These are phyloP conservation scores for Chlorophyllum brunneum DNA, from an alignment of 768 basidiomycete species.

Conservation along the genomic window DNA sequence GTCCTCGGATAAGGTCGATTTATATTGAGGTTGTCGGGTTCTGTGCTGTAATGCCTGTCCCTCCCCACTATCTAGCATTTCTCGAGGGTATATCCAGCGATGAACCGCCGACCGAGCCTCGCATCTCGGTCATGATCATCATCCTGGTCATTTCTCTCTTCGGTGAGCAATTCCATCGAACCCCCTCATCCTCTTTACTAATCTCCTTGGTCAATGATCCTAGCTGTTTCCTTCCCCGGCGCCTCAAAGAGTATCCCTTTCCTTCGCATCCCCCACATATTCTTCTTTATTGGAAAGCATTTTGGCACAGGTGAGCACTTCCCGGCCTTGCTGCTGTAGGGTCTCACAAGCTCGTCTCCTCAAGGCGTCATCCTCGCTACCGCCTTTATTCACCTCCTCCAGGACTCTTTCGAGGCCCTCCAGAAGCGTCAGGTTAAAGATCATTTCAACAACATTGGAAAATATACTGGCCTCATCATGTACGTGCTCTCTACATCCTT, in stretches of 20 bases:
- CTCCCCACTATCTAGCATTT: background rate
- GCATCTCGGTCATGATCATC: constrained; percentile 37
- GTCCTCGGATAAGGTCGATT: background rate
- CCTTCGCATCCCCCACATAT: constrained; percentile 58
- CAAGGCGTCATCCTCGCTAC: constrained; percentile 80
- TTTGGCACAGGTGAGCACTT: constrained; percentile 65
- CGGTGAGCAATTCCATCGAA: constrained; percentile 36
- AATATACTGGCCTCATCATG: constrained; percentile 72
- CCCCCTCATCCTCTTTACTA: background rate
- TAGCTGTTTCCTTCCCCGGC: constrained; percentile 72
- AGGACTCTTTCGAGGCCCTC: constrained; percentile 69
- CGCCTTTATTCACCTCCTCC: constrained; percentile 77
- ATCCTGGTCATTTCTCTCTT: constrained; percentile 63
- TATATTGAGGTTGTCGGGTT: background rate
- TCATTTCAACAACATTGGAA: constrained; percentile 44
- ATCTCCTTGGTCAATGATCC: background rate
- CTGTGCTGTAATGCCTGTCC: background rate
- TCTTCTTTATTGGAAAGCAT: constrained; percentile 86
- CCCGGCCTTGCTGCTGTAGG: background rate
- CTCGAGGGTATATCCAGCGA: background rate
- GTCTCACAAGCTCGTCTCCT: constrained; percentile 1
- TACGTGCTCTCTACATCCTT: constrained; percentile 36
- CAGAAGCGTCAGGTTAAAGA: constrained; percentile 40
- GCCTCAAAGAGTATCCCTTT: constrained; percentile 51
- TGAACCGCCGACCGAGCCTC: constrained; percentile 13